Evolutionary conservation across 2,329 filamentous ascomycete genomes (phyloP).

Genomic region (Trichoderma lentiforme): DNA sequence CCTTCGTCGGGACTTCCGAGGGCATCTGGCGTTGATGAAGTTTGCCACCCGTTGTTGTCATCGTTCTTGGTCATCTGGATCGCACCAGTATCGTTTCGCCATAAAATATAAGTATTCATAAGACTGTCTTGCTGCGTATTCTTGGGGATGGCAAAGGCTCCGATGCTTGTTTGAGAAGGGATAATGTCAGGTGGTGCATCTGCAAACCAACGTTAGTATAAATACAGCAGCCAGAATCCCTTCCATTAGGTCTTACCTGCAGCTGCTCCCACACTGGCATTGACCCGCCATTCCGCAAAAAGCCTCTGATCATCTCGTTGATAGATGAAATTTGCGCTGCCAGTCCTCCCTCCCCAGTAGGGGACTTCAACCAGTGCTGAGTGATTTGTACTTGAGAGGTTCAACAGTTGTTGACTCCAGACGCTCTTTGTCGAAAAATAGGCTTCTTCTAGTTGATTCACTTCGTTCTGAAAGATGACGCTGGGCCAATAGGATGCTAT

Average conservation of each 20-base stretch:
- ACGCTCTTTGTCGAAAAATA: neutral
- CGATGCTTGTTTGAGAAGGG: neutral
- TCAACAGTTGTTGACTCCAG: neutral
- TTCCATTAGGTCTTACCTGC: neutral
- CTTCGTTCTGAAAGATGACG: neutral
- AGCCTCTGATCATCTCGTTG: neutral
- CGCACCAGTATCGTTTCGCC: neutral
- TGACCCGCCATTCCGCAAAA: neutral
- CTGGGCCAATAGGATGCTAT: neutral
- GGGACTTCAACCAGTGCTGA: neutral
- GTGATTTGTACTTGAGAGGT: neutral
- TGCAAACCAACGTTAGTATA: neutral
- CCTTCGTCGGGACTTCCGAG: neutral
- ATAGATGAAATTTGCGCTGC: neutral
- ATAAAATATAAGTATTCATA: neutral
- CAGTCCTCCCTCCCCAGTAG: neutral
- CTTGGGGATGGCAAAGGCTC: neutral
- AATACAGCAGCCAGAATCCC: neutral
- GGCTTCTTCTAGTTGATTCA: neutral
- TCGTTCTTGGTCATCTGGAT: neutral
- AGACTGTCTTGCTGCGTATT: neutral
- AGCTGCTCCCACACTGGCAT: neutral
- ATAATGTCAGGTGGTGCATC: neutral
- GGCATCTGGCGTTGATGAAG: neutral
- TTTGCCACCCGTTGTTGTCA: neutral